Evolutionary conservation across 2,329 filamentous ascomycete genomes (phyloP), one percentile per base, ranked within the genome.

Genomic region (Chrysoporthe deuterocubensis): DNA sequence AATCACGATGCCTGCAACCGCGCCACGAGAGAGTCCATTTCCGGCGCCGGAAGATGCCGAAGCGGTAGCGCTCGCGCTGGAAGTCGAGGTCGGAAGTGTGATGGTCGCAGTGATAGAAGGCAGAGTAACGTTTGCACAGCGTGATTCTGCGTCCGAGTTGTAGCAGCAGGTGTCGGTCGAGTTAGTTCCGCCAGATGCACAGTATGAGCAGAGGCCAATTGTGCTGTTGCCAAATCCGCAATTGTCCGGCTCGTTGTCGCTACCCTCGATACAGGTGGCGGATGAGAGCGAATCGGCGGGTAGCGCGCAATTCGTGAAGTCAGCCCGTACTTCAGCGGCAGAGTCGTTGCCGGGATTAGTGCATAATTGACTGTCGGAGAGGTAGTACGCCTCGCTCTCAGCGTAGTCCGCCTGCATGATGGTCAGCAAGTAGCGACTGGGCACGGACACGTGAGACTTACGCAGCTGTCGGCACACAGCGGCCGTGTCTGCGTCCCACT

Each of bases 161-260:
- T 94, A 90, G 79, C 96, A 99, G 82, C 96, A 99, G 3, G 94
- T 96, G 78, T 98, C 95, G 62, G 95, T 98, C 11, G 93, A 91
- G 79, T 98, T 98, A 71, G 90, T 88, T 40, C 94, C 94, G 73
- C 92, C 95, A 7, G 89, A 84, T 54, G 87, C 86, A 78, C 96
- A 99, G 78, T 96, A 97, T 4, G 90, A 89, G 81, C 96, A 99
- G 46, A 99, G 84, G 2, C 94, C 94, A 66, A 90, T 78, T 8
- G 85, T 88, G 77, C 87, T 90, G 71, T 88, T 86, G 52, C 85
- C 87, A 77, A 91, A 99, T 59, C 96, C 96, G 78, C 96, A 99
- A 76, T 98, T 93, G 7, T 89, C 80, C 1, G 90, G 89, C 81
- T 99, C 94, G 75, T 99, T 99, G 52, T 85, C 80, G 64, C 88